Evolutionary conservation across 2,329 filamentous ascomycete genomes (phyloP).

Genomic region (Lasiodiplodia gonubiensis): DNA sequence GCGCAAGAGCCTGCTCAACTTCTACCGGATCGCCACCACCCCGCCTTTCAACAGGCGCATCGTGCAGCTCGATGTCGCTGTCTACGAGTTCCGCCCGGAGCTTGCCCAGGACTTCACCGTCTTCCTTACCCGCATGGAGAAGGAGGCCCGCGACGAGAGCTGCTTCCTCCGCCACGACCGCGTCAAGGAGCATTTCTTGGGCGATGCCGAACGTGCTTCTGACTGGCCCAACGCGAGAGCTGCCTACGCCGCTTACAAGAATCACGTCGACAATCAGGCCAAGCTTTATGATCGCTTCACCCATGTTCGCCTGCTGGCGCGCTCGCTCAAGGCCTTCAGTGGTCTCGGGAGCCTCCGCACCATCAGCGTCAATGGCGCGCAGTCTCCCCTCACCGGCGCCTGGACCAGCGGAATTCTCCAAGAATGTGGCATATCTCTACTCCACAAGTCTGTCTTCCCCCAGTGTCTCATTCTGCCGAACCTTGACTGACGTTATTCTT

Average conservation of each 20-base stretch:
- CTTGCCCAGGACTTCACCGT: neutral
- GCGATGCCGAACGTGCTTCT: conserved; percentile 1
- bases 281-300: conserved; percentile 4
- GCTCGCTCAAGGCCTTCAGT: neutral
- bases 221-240: conserved; percentile 11
- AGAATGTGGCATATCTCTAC: conserved; percentile 10
- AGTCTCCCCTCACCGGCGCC: conserved; percentile 17
- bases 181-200: conserved; percentile 10
- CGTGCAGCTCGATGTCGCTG: conserved; percentile 9
- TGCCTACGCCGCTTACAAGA: conserved; percentile 10
- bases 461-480: neutral
- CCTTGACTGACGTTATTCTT: neutral
- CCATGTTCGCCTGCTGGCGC: conserved; percentile 18
- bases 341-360: conserved; percentile 1
- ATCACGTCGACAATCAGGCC: neutral
- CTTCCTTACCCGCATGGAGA: conserved; percentile 17
- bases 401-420: conserved; percentile 8
- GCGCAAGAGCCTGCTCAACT: conserved; percentile 29
- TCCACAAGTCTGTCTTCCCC: neutral
- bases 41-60: conserved; percentile 13
- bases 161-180: conserved; percentile 16
- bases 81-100: conserved; percentile 10
- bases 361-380: conserved; percentile 11
- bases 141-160: conserved; percentile 7
- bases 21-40: conserved; percentile 25